A percentile compares a stretch with the other conserved stretches of the same genome.
Evolutionary conservation across 2,329 filamentous ascomycete genomes (phyloP).

Genomic region (Stagonosporopsis chrysanthemi): DNA sequence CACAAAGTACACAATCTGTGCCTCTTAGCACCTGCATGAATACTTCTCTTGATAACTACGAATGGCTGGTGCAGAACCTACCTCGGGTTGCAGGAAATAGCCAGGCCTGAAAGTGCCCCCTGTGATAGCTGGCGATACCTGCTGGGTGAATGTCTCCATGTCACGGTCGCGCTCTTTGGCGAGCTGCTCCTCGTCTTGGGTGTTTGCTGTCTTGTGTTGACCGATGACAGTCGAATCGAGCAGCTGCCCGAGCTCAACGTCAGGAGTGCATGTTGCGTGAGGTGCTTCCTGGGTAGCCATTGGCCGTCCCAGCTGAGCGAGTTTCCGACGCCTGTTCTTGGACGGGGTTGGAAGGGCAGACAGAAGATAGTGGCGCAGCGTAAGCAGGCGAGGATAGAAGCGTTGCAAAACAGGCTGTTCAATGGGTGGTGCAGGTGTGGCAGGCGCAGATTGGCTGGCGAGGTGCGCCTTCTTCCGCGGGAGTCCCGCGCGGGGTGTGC

Average conservation of each 20-base stretch:
- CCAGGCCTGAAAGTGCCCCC: conserved; percentile 42
- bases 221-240: conserved; percentile 77
- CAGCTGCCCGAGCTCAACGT: conserved; percentile 59
- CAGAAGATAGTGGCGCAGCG: conserved; percentile 75
- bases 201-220: conserved; percentile 48
- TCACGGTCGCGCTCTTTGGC: conserved; percentile 46
- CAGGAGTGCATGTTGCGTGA: conserved; percentile 50
- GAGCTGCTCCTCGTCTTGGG: conserved; percentile 58
- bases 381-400: conserved; percentile 71
- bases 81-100: conserved; percentile 53
- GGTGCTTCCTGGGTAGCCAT: conserved; percentile 16
- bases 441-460: conserved; percentile 42
- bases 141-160: conserved; percentile 56
- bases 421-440: conserved; percentile 40
- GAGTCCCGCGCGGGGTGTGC: conserved; percentile 28
- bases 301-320: conserved; percentile 48
- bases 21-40: conserved; percentile 22
- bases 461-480: conserved; percentile 34
- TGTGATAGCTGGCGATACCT: conserved; percentile 46
- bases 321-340: conserved; percentile 58
- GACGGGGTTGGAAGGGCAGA: conserved; percentile 71
- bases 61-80: conserved; percentile 36
- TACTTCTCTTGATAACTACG: not conserved
- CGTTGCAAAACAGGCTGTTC: conserved; percentile 71
- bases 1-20: conserved; percentile 59